Conservation (phyloP, 2,329 filamentous ascomycete species). For the Aspergillus costaricaensis region DNA sequence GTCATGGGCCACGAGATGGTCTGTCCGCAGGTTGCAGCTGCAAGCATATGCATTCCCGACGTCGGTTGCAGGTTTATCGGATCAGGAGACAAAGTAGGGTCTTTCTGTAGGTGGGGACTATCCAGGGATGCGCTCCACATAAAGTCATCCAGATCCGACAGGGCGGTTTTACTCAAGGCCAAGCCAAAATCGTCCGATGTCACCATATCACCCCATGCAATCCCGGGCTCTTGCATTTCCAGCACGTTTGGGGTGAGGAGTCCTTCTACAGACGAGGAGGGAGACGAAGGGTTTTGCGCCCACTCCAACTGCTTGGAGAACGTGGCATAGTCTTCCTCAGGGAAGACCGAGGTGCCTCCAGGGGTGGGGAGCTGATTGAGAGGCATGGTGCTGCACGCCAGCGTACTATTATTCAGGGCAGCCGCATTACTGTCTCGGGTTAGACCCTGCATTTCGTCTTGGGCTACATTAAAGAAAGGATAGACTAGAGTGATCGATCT, state of each 20-base stretch:
- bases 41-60: background rate
- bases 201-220: background rate
- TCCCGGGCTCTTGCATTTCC: background rate
- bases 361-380: background rate
- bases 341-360: background rate
- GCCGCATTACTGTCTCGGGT: background rate
- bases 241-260: background rate
- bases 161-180: background rate
- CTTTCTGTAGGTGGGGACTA: background rate
- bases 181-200: background rate
- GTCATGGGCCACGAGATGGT: background rate
- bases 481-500: background rate
- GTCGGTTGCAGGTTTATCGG: background rate
- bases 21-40: background rate
- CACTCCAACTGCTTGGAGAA: background rate
- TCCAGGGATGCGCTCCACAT: background rate
- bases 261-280: background rate
- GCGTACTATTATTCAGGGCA: background rate
- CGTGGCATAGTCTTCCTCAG: background rate
- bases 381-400: background rate
- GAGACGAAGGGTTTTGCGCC: background rate
- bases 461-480: background rate
- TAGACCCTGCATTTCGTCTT: background rate
- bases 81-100: background rate
- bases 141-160: background rate